phyloP scores from a whole-genome alignment of 2,329 filamentous ascomycete genomes.

The Calonectria hongkongensis region DNA sequence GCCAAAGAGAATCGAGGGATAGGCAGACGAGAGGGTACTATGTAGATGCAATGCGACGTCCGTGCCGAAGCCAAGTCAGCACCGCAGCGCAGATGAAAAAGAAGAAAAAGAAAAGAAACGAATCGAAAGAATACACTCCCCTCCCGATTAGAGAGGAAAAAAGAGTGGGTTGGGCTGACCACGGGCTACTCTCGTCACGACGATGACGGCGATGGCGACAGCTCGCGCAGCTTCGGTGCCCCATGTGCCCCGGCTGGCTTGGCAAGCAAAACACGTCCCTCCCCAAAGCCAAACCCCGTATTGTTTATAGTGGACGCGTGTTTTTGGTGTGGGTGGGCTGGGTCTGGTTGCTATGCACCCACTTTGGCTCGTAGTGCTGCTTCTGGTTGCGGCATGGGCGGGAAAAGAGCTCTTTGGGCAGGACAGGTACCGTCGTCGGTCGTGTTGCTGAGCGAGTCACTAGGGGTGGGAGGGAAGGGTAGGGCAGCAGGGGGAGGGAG shows the following conservation, averaged over 20 bases:
- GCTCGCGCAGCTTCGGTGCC: not conserved
- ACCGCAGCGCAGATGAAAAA: not conserved
- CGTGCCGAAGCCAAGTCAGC: constrained; percentile 13
- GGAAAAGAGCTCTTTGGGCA: constrained; percentile 31
- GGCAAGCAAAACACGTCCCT: not conserved
- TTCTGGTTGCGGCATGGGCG: constrained; percentile 20
- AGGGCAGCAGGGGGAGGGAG: not conserved
- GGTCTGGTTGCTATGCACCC: constrained; percentile 36
- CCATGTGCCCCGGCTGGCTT: not conserved
- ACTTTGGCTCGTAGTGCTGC: constrained; percentile 13
- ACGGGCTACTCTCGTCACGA: not conserved
- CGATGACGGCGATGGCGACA: not conserved
- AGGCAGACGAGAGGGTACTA: not conserved
- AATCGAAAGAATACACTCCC: no score
- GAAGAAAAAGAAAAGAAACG: no score
- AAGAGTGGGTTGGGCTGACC: not conserved
- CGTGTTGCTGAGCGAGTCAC: not conserved
- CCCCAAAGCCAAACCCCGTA: not conserved
- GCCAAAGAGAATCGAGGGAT: constrained; percentile 16
- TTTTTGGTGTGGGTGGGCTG: constrained; percentile 20
- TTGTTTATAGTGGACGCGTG: constrained; percentile 36
- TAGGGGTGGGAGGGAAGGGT: constrained; percentile 15
- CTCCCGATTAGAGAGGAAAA: no score
- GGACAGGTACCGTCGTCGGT: constrained; percentile 12
- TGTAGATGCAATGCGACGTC: constrained; percentile 19